Percentiles rank a stretch among this genome's conserved stretches.
These are phyloP conservation scores for Ustilaginoidea virens DNA, from an alignment of 2,329 filamentous ascomycete genomes.

Conservation along the genomic window DNA sequence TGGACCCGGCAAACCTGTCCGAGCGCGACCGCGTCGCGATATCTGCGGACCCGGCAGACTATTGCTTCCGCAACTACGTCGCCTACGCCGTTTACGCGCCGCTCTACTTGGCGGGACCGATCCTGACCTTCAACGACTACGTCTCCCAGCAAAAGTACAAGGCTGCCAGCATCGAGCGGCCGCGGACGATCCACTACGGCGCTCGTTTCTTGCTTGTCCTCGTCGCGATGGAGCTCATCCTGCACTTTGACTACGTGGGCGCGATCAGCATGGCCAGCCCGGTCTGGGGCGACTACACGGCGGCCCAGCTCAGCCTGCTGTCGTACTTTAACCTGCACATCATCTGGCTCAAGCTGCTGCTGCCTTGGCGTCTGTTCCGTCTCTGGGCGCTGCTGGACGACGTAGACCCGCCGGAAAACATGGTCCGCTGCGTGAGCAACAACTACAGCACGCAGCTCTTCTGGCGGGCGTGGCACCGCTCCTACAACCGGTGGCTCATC, in stretches of 20 bases:
- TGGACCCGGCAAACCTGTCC: conserved; percentile 73
- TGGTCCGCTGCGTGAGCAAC: conserved; percentile 90
- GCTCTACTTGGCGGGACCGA: conserved; percentile 82
- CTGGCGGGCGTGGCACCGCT: conserved; percentile 93
- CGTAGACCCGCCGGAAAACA: conserved; percentile 93
- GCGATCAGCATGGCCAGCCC: conserved; percentile 76
- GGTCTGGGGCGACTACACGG: conserved; percentile 69
- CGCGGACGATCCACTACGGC: conserved; percentile 65
- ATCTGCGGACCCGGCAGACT: conserved; percentile 57
- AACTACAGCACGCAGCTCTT: conserved; percentile 86
- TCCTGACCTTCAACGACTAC: conserved; percentile 97
- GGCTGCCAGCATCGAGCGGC: conserved; percentile 50
- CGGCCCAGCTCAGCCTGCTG: conserved; percentile 75
- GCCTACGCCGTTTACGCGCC: conserved; percentile 86
- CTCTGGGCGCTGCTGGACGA: conserved; percentile 88
- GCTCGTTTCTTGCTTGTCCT: conserved; percentile 69
- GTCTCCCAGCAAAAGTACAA: conserved; percentile 70
- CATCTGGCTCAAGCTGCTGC: conserved; percentile 92
- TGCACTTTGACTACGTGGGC: conserved; percentile 87
- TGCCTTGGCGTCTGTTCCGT: conserved; percentile 97
- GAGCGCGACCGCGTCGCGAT: conserved; percentile 75
- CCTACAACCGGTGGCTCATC: conserved; percentile 87
- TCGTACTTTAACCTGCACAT: conserved; percentile 94
- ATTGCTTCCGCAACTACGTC: conserved; percentile 70
- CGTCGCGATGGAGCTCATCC: conserved; percentile 76